These are phyloP conservation scores for Calonectria pauciramosa DNA, from an alignment of 2,329 filamentous ascomycete genomes.

Conservation along the genomic window DNA sequence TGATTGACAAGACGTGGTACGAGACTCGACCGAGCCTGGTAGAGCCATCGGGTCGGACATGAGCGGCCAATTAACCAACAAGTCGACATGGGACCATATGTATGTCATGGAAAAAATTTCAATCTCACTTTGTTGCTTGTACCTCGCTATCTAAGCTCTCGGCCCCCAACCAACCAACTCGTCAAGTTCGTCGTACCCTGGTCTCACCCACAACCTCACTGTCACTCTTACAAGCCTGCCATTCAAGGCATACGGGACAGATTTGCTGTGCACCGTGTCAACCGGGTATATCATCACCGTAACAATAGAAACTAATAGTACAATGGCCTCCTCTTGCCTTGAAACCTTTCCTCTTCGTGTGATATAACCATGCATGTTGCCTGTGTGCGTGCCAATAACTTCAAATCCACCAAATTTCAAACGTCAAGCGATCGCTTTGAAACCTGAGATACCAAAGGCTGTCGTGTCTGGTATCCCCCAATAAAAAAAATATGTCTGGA, in stretches of 20 bases:
- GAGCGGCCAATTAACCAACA: background rate
- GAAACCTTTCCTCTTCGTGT: slow-evolving; percentile 1
- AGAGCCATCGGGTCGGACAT: background rate
- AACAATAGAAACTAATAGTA: slow-evolving; percentile 46
- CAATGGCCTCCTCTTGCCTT: slow-evolving; percentile 26
- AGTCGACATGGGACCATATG: background rate
- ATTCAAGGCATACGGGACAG: slow-evolving; percentile 28
- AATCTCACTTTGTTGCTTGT: slow-evolving; percentile 24
- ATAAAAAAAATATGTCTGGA: background rate
- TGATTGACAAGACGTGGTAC: slow-evolving; percentile 14
- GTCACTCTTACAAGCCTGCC: slow-evolving; percentile 22
- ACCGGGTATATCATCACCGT: slow-evolving; percentile 46
- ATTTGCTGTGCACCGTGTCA: slow-evolving; percentile 32
- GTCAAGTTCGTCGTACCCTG: slow-evolving; percentile 14
- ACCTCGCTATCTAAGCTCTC: slow-evolving; percentile 14
- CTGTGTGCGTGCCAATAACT: slow-evolving; percentile 12
- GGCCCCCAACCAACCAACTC: slow-evolving; percentile 2
- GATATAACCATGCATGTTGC: slow-evolving; percentile 33
- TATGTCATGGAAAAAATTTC: slow-evolving; percentile 2
- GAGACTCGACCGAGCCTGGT: background rate
- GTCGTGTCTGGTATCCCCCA: slow-evolving; percentile 22
- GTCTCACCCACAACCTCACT: slow-evolving; percentile 25
- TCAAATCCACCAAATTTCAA: slow-evolving; percentile 20
- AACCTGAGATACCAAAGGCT: slow-evolving; percentile 30
- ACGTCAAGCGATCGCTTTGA: slow-evolving; percentile 40